These are phyloP conservation scores for Podila epicladia DNA, from an alignment of 192 early-diverging fungal genomes.

Conservation along the genomic window DNA sequence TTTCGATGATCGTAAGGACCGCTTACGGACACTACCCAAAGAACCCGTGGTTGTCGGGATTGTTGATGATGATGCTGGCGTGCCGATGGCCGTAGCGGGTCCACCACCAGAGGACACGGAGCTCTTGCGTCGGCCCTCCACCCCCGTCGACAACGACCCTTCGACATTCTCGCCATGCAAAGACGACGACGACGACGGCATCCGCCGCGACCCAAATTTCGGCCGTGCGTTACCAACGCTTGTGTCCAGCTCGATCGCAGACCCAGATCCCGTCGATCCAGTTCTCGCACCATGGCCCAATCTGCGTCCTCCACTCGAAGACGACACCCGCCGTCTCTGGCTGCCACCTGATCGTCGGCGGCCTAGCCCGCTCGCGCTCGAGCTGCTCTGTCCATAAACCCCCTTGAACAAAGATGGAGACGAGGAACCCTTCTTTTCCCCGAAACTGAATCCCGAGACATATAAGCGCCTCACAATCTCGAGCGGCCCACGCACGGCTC, in stretches of 20 bases:
- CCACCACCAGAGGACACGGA: too few species aligned
- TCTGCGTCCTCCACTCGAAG: not conserved
- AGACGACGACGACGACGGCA: not conserved
- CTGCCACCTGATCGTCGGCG: not conserved
- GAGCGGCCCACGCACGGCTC: slow-evolving; percentile 34
- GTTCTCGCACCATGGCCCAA: slow-evolving; percentile 4
- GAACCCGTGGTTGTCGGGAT: not conserved
- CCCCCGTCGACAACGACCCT: too few species aligned
- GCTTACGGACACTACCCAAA: slow-evolving; percentile 18
- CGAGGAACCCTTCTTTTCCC: not conserved
- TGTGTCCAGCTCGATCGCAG: slow-evolving; percentile 33
- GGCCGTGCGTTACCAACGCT: not conserved
- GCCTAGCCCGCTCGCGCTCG: not conserved
- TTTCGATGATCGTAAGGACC: slow-evolving; percentile 32
- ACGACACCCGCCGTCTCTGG: too few species aligned
- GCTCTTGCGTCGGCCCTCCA: too few species aligned
- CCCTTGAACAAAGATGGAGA: not conserved
- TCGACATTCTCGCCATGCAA: not conserved
- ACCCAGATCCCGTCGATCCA: slow-evolving; percentile 11
- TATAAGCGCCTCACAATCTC: slow-evolving; percentile 40
- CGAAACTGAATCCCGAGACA: slow-evolving; percentile 19
- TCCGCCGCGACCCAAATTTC: slow-evolving; percentile 1
- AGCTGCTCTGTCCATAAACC: not conserved
- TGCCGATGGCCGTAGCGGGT: not conserved
- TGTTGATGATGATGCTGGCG: not conserved